A percentile compares a stretch with the other conserved stretches of the same genome.
These are phyloP conservation scores for Lanmaoa pseudosensibilis DNA, from an alignment of 768 basidiomycete species.

Conservation along the genomic window DNA sequence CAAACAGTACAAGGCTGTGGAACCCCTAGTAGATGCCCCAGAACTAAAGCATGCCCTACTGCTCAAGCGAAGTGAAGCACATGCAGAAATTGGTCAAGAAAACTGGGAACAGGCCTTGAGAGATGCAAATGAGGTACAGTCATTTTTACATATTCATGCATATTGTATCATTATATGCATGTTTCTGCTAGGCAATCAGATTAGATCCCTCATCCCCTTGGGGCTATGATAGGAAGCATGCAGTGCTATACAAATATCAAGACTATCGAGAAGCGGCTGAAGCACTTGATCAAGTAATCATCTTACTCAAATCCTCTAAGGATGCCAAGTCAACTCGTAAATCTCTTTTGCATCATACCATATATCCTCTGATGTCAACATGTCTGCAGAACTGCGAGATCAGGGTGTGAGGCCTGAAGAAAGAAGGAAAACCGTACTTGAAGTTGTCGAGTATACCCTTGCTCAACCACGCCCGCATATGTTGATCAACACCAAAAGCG, in stretches of 20 bases:
- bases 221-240: slow-evolving; percentile 18
- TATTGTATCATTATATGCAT: background rate
- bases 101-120: slow-evolving; percentile 5
- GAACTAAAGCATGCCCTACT: slow-evolving; percentile 1
- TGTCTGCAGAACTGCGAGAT: slow-evolving; percentile 6
- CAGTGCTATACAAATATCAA: background rate
- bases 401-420: slow-evolving; percentile 3
- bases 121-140: slow-evolving; percentile 19
- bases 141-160: background rate
- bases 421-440: background rate
- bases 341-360: background rate
- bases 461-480: slow-evolving; percentile 7
- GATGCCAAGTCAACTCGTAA: slow-evolving; percentile 8
- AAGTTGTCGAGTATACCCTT: slow-evolving; percentile 1
- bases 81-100: background rate
- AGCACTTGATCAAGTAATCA: slow-evolving; percentile 11
- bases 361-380: background rate
- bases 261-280: slow-evolving; percentile 15
- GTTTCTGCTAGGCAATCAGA: slow-evolving; percentile 11
- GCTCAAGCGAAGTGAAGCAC: slow-evolving; percentile 16
- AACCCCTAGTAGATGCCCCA: slow-evolving; percentile 7
- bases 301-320: background rate
- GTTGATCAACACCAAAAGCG: slow-evolving; percentile 16
- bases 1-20: slow-evolving; percentile 13
- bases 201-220: slow-evolving; percentile 13